These are phyloP conservation scores for Microdochium bolleyi DNA, from an alignment of 2,329 filamentous ascomycete species.

Conservation along the genomic window DNA sequence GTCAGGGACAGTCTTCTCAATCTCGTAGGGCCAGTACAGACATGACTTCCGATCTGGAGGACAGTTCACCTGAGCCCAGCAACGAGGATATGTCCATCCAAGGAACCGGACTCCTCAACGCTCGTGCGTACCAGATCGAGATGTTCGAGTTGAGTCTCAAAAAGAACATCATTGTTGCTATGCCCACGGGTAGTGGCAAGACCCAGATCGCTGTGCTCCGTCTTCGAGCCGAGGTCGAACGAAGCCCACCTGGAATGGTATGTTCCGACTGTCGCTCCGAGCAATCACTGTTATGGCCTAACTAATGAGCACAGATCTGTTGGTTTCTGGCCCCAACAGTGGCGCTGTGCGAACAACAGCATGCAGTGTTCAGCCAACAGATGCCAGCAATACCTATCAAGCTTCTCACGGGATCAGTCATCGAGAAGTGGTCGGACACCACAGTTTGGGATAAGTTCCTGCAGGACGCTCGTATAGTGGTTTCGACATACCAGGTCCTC, in stretches of 20 bases:
- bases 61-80: neutral
- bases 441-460: conserved; percentile 61
- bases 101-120: conserved; percentile 24
- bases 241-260: conserved; percentile 44
- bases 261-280: conserved; percentile 2
- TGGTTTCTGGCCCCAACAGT: conserved; percentile 73
- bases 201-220: conserved; percentile 66
- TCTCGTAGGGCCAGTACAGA: no score
- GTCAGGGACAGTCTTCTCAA: no score
- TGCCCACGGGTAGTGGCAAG: conserved; percentile 76
- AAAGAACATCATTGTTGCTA: conserved; percentile 65
- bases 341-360: conserved; percentile 59
- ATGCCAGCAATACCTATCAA: conserved; percentile 52
- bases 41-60: neutral
- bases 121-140: conserved; percentile 64
- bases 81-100: conserved; percentile 4
- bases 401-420: conserved; percentile 58
- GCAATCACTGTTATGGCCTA: neutral
- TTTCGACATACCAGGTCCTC: conserved; percentile 71
- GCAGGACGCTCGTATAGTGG: conserved; percentile 57
- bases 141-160: conserved; percentile 65
- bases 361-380: conserved; percentile 48
- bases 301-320: conserved; percentile 34
- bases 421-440: conserved; percentile 66
- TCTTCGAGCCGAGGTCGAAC: conserved; percentile 57